Evolutionary conservation across 371 early-diverging fungal species (phyloP).

Genomic region (Rhizopus microsporus): DNA sequence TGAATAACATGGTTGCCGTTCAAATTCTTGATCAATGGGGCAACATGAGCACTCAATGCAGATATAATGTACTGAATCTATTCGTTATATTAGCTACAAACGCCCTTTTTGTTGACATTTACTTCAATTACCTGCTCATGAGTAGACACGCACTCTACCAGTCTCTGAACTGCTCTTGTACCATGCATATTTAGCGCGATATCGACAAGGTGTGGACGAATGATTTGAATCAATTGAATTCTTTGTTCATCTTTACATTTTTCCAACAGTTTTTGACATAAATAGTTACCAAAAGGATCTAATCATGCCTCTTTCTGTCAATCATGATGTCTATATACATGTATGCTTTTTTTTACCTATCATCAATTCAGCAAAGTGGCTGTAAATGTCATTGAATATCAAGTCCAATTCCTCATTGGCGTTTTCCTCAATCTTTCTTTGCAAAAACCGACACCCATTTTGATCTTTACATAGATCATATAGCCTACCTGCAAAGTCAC

Average conservation of each 20-base stretch:
- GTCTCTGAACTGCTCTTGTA: conserved; percentile 94
- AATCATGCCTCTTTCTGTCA: not conserved
- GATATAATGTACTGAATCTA: conserved; percentile 70
- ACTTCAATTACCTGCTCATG: conserved; percentile 54
- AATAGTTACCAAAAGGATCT: conserved; percentile 93
- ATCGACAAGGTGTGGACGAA: conserved; percentile 72
- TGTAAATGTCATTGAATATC: conserved; percentile 76
- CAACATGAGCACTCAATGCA: conserved; percentile 78
- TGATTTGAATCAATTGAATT: conserved; percentile 67
- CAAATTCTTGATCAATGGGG: conserved; percentile 89
- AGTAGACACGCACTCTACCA: conserved; percentile 81
- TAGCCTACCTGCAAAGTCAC: conserved; percentile 72
- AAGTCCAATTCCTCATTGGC: conserved; percentile 34
- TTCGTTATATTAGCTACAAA: not conserved
- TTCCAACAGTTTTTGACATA: conserved; percentile 89
- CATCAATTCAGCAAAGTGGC: conserved; percentile 81
- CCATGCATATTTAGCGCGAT: conserved; percentile 96
- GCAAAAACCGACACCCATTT: conserved; percentile 87
- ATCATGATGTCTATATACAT: not conserved
- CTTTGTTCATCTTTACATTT: conserved; percentile 76
- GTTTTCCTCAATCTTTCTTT: conserved; percentile 72
- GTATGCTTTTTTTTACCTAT: conserved; percentile 46
- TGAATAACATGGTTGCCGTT: conserved; percentile 99
- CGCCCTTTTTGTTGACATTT: not conserved
- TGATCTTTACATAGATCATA: conserved; percentile 86